Evolutionary conservation across 2,329 filamentous ascomycete genomes (phyloP).

Genomic region (Phaeoacremonium minimum): DNA sequence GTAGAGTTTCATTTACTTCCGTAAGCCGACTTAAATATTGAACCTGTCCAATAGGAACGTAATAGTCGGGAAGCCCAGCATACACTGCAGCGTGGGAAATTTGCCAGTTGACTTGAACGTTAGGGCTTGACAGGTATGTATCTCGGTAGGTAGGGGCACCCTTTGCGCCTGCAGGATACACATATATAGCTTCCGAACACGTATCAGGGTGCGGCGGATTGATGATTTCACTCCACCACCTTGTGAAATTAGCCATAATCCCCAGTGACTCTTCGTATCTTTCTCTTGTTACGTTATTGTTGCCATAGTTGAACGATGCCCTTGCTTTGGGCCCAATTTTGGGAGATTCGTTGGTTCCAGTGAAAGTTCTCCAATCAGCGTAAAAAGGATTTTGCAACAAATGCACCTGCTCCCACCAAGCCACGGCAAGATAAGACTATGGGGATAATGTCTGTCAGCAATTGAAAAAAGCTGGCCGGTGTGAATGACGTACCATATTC

Average conservation of each 20-base stretch:
- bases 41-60: neutral
- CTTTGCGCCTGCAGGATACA: conserved; percentile 1
- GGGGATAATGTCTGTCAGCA: neutral
- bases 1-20: neutral
- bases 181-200: conserved; percentile 1
- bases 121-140: neutral
- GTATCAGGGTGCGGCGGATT: neutral
- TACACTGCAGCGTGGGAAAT: conserved; percentile 1
- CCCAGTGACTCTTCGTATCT: neutral
- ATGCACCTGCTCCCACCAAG: conserved; percentile 1
- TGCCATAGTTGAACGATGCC: conserved; percentile 1
- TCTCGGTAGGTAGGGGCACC: conserved; percentile 1
- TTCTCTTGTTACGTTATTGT: neutral
- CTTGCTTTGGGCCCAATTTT: neutral
- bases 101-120: neutral
- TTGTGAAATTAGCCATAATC: neutral
- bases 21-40: neutral
- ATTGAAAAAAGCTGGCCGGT: neutral
- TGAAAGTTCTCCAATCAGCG: conserved; percentile 1
- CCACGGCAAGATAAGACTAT: conserved; percentile 1
- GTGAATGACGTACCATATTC: neutral
- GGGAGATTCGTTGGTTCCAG: neutral
- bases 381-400: neutral
- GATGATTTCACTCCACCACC: conserved; percentile 1
- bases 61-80: conserved; percentile 1